A percentile compares a stretch with the other conserved stretches of the same genome.
These are phyloP conservation scores for Sesbania bispinosa DNA, from an alignment of 306 rosid genomes.

Conservation along the genomic window DNA sequence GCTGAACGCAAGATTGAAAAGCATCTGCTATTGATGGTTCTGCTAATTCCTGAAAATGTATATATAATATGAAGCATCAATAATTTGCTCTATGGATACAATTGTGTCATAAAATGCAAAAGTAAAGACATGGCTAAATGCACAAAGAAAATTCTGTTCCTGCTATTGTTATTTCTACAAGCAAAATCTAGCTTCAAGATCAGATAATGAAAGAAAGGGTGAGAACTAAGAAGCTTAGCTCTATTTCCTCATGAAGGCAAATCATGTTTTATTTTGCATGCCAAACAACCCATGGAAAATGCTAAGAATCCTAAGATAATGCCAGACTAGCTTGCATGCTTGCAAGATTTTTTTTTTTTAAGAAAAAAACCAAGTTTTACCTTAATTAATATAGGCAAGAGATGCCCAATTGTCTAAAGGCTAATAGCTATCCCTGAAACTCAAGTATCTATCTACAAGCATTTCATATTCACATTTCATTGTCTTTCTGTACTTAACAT, in stretches of 20 bases:
- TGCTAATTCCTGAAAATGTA: slow-evolving; percentile 67
- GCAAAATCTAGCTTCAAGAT: not conserved
- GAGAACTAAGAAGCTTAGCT: not conserved
- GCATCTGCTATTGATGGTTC: slow-evolving; percentile 77
- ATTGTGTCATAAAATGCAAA: slow-evolving; percentile 5
- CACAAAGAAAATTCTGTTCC: not conserved
- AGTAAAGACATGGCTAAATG: not conserved
- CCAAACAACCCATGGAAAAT: not conserved
- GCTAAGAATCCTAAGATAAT: slow-evolving; percentile 4
- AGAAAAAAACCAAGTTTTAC: not conserved
- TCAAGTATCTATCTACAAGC: slow-evolving; percentile 1
- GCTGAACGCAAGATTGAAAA: slow-evolving; percentile 58
- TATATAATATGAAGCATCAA: not conserved
- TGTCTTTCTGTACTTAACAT: not conserved
- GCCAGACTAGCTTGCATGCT: not conserved
- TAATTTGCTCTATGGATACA: not conserved
- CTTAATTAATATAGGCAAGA: not conserved
- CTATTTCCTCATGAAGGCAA: not conserved
- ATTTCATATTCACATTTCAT: not conserved
- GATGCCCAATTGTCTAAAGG: not conserved
- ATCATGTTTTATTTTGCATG: not conserved
- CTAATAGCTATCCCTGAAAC: not conserved
- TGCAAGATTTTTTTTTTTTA: not conserved
- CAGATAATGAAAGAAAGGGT: not conserved
- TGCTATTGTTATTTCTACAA: not conserved